Percentiles rank a stretch among this genome's conserved stretches.
Conservation (phyloP, 148 eudicot genomes). For the Amaranthus palmeri region DNA sequence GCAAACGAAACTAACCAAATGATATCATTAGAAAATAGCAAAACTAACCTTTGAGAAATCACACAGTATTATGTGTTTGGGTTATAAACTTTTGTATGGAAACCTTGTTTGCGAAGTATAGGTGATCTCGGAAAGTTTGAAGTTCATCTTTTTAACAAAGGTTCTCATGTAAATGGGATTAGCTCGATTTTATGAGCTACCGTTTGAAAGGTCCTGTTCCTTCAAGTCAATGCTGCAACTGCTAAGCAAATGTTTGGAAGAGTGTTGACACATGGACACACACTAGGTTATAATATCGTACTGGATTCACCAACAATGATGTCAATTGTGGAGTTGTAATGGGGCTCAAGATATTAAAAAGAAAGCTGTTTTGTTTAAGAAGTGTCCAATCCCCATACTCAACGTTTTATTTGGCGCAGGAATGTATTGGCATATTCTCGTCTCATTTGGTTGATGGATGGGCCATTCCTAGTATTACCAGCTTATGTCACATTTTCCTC, state of each 20-base stretch:
- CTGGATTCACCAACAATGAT: conserved; percentile 31
- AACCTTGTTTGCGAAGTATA: not conserved
- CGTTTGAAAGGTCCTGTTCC: not conserved
- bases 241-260: not conserved
- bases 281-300: conserved; percentile 1
- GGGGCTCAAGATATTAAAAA: conserved; percentile 21
- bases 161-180: not conserved
- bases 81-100: not conserved
- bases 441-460: conserved; percentile 48
- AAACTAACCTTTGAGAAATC: too few species aligned
- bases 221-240: conserved; percentile 9
- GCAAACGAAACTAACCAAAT: too few species aligned
- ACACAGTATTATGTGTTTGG: too few species aligned
- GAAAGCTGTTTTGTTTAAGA: conserved; percentile 26
- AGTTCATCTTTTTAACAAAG: not conserved
- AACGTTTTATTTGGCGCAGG: conserved; percentile 87
- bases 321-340: conserved; percentile 21
- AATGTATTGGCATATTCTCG: conserved; percentile 42
- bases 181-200: not conserved
- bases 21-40: too few species aligned
- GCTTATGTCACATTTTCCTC: conserved; percentile 52
- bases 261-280: not conserved
- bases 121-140: not conserved
- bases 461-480: conserved; percentile 45
- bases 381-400: conserved; percentile 55